Evolutionary conservation across 768 basidiomycete genomes (phyloP).

Genomic region (Pilatotrama ljubarskyi): DNA sequence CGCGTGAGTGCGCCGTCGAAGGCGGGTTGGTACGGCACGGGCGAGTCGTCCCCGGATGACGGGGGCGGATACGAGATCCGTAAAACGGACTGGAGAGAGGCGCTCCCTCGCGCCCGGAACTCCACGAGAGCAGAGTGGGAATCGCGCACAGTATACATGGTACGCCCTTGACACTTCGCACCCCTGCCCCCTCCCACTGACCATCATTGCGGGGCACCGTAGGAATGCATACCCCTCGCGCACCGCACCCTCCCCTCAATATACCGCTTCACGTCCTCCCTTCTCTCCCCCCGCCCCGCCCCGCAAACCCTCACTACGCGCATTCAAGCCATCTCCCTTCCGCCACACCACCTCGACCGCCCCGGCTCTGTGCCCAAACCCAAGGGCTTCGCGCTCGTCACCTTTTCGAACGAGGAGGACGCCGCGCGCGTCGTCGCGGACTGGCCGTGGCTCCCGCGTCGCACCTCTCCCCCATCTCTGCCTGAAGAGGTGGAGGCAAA

Average conservation of each 20-base stretch:
- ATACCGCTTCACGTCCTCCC: conserved; percentile 40
- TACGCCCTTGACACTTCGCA: conserved; percentile 36
- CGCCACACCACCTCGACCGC: conserved; percentile 63
- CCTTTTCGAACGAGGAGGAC: conserved; percentile 44
- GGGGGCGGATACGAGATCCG: conserved; percentile 67
- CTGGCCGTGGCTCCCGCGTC: conserved; percentile 63
- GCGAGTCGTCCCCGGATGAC: conserved; percentile 29
- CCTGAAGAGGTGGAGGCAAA: not conserved
- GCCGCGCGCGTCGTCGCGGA: conserved; percentile 42
- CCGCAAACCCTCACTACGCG: not conserved
- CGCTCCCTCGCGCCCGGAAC: conserved; percentile 27
- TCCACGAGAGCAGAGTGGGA: conserved; percentile 58
- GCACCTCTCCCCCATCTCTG: not conserved
- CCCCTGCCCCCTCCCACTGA: not conserved
- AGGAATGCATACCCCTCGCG: conserved; percentile 72
- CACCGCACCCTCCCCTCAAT: conserved; percentile 54
- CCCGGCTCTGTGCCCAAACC: conserved; percentile 54
- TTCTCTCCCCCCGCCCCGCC: not conserved
- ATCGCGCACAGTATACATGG: conserved; percentile 63
- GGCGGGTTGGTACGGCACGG: conserved; percentile 38
- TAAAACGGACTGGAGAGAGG: conserved; percentile 44
- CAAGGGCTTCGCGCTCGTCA: conserved; percentile 78
- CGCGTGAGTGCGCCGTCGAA: conserved; percentile 46
- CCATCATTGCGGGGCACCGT: not conserved
- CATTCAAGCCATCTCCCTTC: conserved; percentile 57